Conservation (phyloP, 2,329 filamentous ascomycete genomes). For the Hypoxylon sp. region DNA sequence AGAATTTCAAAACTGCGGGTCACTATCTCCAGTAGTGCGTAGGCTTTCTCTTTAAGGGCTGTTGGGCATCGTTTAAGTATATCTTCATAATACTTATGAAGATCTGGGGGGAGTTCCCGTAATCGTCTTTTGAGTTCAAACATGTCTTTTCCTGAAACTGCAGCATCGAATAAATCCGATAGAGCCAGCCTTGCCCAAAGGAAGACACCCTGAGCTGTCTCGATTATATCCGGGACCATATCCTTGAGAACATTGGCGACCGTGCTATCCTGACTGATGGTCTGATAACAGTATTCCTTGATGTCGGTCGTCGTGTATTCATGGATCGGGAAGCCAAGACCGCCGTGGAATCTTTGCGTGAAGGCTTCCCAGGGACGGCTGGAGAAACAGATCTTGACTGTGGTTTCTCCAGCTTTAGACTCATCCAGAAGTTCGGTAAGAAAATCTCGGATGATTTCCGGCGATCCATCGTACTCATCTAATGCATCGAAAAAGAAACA, state of each 20-base stretch:
- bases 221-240: conserved; percentile 1
- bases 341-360: neutral
- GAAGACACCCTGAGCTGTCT: neutral
- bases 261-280: neutral
- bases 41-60: neutral
- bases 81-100: conserved; percentile 8
- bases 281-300: neutral
- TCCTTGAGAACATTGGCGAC: neutral
- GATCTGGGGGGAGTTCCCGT: conserved; percentile 4
- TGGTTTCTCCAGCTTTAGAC: neutral
- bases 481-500: conserved; percentile 9
- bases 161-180: neutral
- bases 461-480: conserved; percentile 5
- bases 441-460: neutral
- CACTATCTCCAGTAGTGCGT: conserved; percentile 5
- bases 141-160: neutral
- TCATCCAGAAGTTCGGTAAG: neutral
- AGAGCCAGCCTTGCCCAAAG: conserved; percentile 8
- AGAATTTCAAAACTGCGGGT: neutral
- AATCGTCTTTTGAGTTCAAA: neutral
- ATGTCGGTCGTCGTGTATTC: conserved; percentile 6
- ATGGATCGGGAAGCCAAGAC: neutral
- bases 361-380: conserved; percentile 15
- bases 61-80: conserved; percentile 4
- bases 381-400: conserved; percentile 4